Percentiles rank a stretch among this genome's conserved stretches.
Conservation (phyloP, 2,329 filamentous ascomycete genomes). For the Ophiocordyceps sinensis region DNA sequence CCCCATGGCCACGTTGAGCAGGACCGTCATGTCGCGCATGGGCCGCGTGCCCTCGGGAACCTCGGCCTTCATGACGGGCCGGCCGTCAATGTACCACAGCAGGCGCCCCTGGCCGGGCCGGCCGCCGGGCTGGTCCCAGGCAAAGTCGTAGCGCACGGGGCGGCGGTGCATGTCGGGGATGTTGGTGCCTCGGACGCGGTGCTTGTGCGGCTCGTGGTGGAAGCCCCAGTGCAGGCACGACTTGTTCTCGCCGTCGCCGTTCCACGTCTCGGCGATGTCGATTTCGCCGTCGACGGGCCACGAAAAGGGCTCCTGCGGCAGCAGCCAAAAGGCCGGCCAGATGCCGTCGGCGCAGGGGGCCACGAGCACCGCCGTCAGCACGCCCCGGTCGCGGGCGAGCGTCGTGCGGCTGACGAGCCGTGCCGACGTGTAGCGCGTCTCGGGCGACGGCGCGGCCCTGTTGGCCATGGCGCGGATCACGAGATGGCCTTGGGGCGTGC, state of each 20-base stretch:
- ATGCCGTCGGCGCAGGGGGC: slow-evolving; percentile 40
- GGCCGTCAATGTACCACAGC: slow-evolving; percentile 45
- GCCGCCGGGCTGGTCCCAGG: slow-evolving; percentile 34
- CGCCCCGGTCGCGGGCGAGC: slow-evolving; percentile 34
- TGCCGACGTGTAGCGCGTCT: slow-evolving; percentile 37
- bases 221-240: slow-evolving; percentile 46
- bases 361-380: slow-evolving; percentile 33
- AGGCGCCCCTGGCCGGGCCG: slow-evolving; percentile 28
- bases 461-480: slow-evolving; percentile 36
- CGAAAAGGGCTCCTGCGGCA: slow-evolving; percentile 40
- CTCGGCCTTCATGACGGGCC: slow-evolving; percentile 39
- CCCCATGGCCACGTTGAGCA: slow-evolving; percentile 49
- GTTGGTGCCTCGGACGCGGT: slow-evolving; percentile 36
- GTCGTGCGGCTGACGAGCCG: slow-evolving; percentile 38
- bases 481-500: slow-evolving; percentile 32
- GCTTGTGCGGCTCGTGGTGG: slow-evolving; percentile 39
- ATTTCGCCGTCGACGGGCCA: slow-evolving; percentile 47
- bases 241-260: slow-evolving; percentile 39
- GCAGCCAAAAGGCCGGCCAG: slow-evolving; percentile 49
- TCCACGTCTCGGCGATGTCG: slow-evolving; percentile 49
- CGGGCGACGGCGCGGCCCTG: slow-evolving; percentile 14
- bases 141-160: slow-evolving; percentile 39
- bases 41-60: slow-evolving; percentile 37
- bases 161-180: slow-evolving; percentile 32
- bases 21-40: slow-evolving; percentile 39